These are phyloP conservation scores for Ceratocystis papillata DNA, from an alignment of 2,329 filamentous ascomycete species.

Conservation along the genomic window DNA sequence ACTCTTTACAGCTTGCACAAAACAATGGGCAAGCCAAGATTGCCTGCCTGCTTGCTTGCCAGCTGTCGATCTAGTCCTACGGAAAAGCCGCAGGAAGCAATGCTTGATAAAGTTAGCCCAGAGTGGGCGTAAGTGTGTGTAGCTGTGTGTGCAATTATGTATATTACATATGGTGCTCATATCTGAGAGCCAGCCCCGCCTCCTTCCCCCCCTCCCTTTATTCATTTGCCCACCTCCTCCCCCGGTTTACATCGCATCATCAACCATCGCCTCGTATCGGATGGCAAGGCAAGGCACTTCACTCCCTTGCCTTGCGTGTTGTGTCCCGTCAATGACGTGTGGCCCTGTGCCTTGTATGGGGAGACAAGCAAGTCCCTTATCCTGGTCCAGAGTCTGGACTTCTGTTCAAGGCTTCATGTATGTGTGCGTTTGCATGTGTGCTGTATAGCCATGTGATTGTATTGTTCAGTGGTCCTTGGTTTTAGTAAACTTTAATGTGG, in stretches of 20 bases:
- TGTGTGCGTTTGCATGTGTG: background rate
- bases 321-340: slow-evolving; percentile 14
- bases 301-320: slow-evolving; percentile 14
- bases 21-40: background rate
- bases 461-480: no score
- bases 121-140: no score
- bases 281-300: background rate
- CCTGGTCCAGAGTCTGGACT: background rate
- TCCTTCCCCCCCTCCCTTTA: background rate
- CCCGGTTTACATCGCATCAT: background rate
- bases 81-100: no score
- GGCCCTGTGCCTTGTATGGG: slow-evolving; percentile 4
- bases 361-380: background rate
- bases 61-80: no score
- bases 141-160: no score
- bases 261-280: slow-evolving; percentile 1
- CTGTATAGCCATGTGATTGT: no score
- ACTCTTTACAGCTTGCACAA: background rate
- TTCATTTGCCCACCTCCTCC: background rate
- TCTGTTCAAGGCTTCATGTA: background rate
- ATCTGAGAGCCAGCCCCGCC: background rate
- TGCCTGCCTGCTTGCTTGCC: no score
- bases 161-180: background rate
- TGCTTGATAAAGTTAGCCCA: no score
- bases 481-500: no score